A percentile compares a stretch with the other conserved stretches of the same genome.
Conservation (phyloP, 2,329 filamentous ascomycete genomes). For the Ampelomyces quisqualis region DNA sequence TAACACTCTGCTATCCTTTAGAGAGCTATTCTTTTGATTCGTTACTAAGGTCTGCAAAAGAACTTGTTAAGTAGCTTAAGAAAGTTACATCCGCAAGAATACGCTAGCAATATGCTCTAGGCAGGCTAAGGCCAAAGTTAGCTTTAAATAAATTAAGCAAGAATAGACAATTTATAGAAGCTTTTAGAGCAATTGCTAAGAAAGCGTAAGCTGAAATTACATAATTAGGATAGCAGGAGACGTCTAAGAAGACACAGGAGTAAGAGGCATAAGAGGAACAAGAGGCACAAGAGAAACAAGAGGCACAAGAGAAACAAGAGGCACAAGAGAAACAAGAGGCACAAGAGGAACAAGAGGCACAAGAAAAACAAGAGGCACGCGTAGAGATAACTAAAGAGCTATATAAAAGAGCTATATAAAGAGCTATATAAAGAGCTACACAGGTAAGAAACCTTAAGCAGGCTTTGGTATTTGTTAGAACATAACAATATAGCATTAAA, state of each 20-base stretch:
- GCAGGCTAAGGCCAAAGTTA: neutral
- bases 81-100: neutral
- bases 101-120: neutral
- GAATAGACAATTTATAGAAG: neutral
- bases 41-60: neutral
- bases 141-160: neutral
- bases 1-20: neutral
- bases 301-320: neutral
- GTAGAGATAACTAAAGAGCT: neutral
- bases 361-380: neutral
- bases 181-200: neutral
- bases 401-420: neutral
- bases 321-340: neutral
- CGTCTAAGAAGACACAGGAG: too few species aligned
- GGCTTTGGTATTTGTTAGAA: neutral
- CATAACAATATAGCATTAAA: neutral
- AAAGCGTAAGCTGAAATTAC: neutral
- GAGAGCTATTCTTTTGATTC: neutral
- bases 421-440: neutral
- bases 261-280: too few species aligned
- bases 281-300: too few species aligned
- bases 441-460: neutral
- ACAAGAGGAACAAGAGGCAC: neutral
- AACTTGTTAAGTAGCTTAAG: neutral
- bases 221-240: neutral